Evolutionary conservation across 768 basidiomycete species (phyloP).

Genomic region (Erythrobasidium yunnanense): DNA sequence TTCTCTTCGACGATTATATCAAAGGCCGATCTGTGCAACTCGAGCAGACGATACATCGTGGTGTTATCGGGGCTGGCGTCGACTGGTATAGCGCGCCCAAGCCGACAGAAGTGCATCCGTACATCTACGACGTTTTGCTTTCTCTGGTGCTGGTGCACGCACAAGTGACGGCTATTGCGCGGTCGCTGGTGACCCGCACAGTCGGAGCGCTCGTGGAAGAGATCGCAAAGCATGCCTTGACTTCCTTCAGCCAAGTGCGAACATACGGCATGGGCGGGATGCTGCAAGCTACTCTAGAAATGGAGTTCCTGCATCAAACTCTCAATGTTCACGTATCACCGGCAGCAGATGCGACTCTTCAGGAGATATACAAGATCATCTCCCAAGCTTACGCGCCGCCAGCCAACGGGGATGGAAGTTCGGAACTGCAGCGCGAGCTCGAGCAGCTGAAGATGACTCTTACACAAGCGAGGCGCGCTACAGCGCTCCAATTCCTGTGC

Average conservation of each 20-base stretch:
- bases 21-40: slow-evolving; percentile 67
- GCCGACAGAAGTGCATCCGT: slow-evolving; percentile 90
- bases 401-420: slow-evolving; percentile 50
- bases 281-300: slow-evolving; percentile 96
- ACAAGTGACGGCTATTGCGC: slow-evolving; percentile 70
- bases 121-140: slow-evolving; percentile 81
- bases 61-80: slow-evolving; percentile 67
- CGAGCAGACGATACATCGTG: slow-evolving; percentile 58
- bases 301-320: slow-evolving; percentile 97
- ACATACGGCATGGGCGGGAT: slow-evolving; percentile 97
- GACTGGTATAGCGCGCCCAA: slow-evolving; percentile 93
- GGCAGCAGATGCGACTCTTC: slow-evolving; percentile 67
- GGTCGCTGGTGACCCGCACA: slow-evolving; percentile 67
- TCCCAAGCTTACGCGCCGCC: slow-evolving; percentile 82
- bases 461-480: slow-evolving; percentile 74
- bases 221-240: slow-evolving; percentile 68
- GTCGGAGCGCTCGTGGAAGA: slow-evolving; percentile 70
- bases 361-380: slow-evolving; percentile 86
- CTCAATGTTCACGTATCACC: slow-evolving; percentile 76
- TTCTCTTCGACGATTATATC: slow-evolving; percentile 75
- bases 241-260: slow-evolving; percentile 75
- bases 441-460: slow-evolving; percentile 85
- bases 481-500: slow-evolving; percentile 88
- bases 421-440: slow-evolving; percentile 72
- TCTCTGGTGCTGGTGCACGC: slow-evolving; percentile 84